Percentiles rank a stretch among this genome's conserved stretches.
phyloP scores from a whole-genome alignment of 2,329 filamentous ascomycete species.

The Xylariaceae sp. region DNA sequence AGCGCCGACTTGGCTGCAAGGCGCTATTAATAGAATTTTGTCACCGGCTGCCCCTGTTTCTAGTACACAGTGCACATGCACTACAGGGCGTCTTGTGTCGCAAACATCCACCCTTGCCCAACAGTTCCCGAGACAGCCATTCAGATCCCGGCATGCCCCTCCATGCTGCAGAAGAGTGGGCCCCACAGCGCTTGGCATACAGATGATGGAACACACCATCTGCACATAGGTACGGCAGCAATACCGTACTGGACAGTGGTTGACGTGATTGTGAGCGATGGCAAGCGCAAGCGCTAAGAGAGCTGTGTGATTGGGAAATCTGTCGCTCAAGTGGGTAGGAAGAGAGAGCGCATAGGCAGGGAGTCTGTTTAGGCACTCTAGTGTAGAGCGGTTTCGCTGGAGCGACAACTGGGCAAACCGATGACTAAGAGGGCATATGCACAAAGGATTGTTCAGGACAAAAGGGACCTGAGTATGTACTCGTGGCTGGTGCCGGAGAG shows the following conservation, averaged over 20 bases:
- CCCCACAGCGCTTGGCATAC: constrained; percentile 20
- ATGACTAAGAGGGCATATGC: too few species aligned
- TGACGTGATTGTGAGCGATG: neutral
- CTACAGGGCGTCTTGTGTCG: constrained; percentile 28
- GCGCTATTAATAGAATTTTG: constrained; percentile 30
- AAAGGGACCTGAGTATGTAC: neutral
- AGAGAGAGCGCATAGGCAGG: too few species aligned
- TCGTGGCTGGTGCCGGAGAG: neutral
- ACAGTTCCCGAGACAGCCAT: constrained; percentile 21
- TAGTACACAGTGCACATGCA: neutral
- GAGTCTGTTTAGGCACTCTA: too few species aligned
- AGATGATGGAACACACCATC: constrained; percentile 24
- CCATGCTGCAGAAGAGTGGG: constrained; percentile 22
- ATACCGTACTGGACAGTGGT: neutral
- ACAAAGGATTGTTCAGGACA: neutral
- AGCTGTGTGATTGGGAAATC: neutral
- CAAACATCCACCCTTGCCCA: constrained; percentile 29
- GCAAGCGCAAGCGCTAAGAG: neutral
- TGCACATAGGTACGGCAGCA: constrained; percentile 8
- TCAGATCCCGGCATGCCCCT: constrained; percentile 20
- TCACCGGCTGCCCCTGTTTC: constrained; percentile 16
- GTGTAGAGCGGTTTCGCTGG: too few species aligned
- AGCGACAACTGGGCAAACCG: too few species aligned
- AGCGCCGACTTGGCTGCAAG: constrained; percentile 23
- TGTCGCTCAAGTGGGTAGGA: neutral